Percentiles rank a stretch among this genome's conserved stretches.
Conservation (phyloP, 2,329 filamentous ascomycete species). For the Alternaria sp. region DNA sequence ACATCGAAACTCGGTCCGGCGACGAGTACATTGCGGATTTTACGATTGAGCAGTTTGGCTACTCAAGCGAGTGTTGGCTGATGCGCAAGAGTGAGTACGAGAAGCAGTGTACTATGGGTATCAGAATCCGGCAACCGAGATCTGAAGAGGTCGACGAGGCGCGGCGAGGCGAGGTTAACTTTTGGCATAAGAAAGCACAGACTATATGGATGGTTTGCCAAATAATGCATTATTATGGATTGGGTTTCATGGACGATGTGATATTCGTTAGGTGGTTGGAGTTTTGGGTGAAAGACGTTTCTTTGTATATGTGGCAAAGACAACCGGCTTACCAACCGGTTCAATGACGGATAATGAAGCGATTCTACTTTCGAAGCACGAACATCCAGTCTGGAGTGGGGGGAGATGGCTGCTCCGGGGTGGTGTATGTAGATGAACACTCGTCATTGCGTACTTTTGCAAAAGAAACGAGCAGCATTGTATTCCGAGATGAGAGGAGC, state of each 20-base stretch:
- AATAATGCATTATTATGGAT: neutral
- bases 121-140: neutral
- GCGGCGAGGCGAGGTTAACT: neutral
- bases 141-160: neutral
- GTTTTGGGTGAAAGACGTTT: neutral
- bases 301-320: neutral
- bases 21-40: conserved; percentile 16
- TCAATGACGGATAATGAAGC: neutral
- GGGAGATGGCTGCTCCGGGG: neutral
- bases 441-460: conserved; percentile 1
- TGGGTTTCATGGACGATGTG: neutral
- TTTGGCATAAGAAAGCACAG: neutral
- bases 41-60: conserved; percentile 16
- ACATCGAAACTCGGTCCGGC: neutral
- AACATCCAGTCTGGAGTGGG: neutral
- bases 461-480: neutral
- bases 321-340: neutral
- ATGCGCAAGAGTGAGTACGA: conserved; percentile 7
- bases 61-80: neutral
- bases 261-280: neutral
- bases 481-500: neutral
- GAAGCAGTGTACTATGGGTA: neutral
- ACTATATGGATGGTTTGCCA: neutral
- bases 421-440: neutral
- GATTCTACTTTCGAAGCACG: neutral